Evolutionary conservation across 2,329 filamentous ascomycete species (phyloP), one percentile per base, ranked within the genome.

Genomic region (Ophiostoma tasmaniense): DNA sequence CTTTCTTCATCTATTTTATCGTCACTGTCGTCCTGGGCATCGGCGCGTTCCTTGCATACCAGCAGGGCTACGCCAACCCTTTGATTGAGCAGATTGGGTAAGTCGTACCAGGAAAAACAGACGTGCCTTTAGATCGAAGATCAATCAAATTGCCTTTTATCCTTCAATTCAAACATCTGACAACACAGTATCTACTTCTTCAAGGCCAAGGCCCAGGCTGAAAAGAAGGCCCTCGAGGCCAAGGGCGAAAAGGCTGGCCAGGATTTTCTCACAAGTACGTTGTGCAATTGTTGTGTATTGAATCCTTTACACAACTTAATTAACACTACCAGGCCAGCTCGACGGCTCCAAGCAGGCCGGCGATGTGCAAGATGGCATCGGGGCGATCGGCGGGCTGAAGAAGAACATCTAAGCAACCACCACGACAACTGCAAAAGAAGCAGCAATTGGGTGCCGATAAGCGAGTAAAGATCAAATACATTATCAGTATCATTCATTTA

Each of bases 151-250:
- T 22, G 5, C 30, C n/a, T n/a, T 33, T 33, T 33, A 33, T 33
- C 8, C 8, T 8, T 8, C 33, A 33, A 33, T 33, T 33, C 33
- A 33, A 33, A 45, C 6, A 28, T 33, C 39, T 50, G 28, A 39
- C n/a, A 45, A 28, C 10, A 42, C 68, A 74, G 73, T 0, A 74
- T 78, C 30, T 76, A 76, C 67, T 70, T 79, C 66, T 78, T 80
- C 74, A 80, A 80, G 73, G 77, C 78, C 39, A 77, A 81, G 73
- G 79, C 77, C 0, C 75, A 78, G 72, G 78, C 78, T 8, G 79
- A 81, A 72, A 75, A 76, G 55, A 79, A 80, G 72, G 77, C 78
- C 68, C 72, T 79, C 71, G 73, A 79, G 71, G 77, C 77, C 10
- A 71, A 79, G 71, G 79, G 79, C 1, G 62, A 78, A 72, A 76